phyloP scores from a whole-genome alignment of 345 rosid genomes.

The Conringia planisiliqua region DNA sequence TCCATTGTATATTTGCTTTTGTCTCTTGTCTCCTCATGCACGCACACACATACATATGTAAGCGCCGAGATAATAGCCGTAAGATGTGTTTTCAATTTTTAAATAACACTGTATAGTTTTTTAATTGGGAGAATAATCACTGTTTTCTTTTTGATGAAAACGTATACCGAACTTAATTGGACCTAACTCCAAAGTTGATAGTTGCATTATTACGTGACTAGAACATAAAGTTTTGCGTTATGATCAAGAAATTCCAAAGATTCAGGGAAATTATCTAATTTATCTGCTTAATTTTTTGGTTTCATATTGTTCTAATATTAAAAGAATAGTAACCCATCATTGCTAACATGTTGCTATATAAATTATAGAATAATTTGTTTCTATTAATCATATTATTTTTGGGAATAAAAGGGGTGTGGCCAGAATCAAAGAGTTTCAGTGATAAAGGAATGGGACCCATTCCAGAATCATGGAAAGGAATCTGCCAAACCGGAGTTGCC shows the following conservation, averaged over 20 bases:
- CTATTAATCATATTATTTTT: background rate
- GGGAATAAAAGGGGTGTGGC: constrained; percentile 72
- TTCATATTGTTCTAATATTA: background rate
- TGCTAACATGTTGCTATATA: background rate
- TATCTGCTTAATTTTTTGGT: background rate
- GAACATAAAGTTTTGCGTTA: constrained; percentile 14
- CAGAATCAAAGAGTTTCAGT: constrained; percentile 75
- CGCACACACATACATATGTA: background rate
- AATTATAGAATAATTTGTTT: background rate
- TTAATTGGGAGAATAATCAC: constrained; percentile 13
- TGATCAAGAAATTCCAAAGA: constrained; percentile 17
- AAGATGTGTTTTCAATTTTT: background rate
- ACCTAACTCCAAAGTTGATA: constrained; percentile 33
- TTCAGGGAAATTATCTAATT: background rate
- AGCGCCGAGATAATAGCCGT: constrained; percentile 20
- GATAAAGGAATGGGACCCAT: constrained; percentile 77
- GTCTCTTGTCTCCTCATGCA: constrained; percentile 11
- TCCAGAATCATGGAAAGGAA: constrained; percentile 89
- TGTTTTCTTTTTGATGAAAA: constrained; percentile 9
- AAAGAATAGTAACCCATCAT: background rate
- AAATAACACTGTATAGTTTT: background rate
- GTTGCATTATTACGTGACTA: constrained; percentile 26
- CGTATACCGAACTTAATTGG: constrained; percentile 29
- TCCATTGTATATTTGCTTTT: background rate
- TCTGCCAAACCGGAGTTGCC: constrained; percentile 64